phyloP scores from a whole-genome alignment of 179 eudicot species.

The Gypsophila paniculata region DNA sequence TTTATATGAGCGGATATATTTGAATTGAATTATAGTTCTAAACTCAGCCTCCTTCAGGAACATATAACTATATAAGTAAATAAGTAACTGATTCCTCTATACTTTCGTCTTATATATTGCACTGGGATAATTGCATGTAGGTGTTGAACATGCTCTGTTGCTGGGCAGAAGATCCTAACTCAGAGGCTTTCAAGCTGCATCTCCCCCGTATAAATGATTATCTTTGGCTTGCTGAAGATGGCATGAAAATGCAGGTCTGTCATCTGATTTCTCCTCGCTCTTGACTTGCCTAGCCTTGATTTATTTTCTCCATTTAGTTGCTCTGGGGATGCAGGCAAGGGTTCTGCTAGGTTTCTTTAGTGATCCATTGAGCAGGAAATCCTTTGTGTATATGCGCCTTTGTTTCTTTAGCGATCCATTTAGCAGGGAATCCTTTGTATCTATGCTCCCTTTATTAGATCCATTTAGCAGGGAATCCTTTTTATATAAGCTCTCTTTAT shows the following conservation, averaged over 20 bases:
- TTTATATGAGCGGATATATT: no score
- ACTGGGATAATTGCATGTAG: constrained; percentile 25
- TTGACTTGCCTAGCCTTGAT: background rate
- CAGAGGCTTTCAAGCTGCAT: constrained; percentile 62
- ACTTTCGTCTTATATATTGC: background rate
- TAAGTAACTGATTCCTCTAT: background rate
- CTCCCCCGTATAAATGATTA: constrained; percentile 49
- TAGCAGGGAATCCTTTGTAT: no score
- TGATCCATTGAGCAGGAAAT: background rate
- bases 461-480: no score
- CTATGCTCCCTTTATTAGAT: background rate
- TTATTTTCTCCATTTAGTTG: background rate
- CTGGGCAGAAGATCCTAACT: constrained; percentile 60
- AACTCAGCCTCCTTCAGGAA: background rate
- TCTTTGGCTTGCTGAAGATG: constrained; percentile 64
- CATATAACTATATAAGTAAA: background rate
- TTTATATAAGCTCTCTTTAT: no score
- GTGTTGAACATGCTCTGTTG: constrained; percentile 58
- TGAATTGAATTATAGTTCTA: no score
- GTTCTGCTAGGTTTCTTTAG: constrained; percentile 2
- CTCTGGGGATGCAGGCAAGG: background rate
- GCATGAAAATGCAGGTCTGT: constrained; percentile 44
- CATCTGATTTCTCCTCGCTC: constrained; percentile 3
- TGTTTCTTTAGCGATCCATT: constrained; percentile 7
- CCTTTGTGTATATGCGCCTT: no score